Base-by-base conservation (phyloP, 2,329 filamentous ascomycete genomes). In the Zarea fungicola region DNA sequence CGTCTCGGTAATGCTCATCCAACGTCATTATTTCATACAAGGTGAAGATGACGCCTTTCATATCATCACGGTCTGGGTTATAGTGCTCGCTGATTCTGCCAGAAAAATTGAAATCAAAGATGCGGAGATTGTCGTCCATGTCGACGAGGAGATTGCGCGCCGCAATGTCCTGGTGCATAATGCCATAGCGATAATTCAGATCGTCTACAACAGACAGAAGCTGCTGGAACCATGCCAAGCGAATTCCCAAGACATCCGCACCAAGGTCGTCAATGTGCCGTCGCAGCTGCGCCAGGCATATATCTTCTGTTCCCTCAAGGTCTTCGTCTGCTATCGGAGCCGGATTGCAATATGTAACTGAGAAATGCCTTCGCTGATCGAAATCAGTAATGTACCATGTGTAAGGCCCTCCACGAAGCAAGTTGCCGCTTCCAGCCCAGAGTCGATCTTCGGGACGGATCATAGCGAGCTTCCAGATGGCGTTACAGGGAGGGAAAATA, bases 161-260 rank as follows among this genome's bases (percentile, higher is more conserved):
- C 11, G 63, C 62, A 29, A 73, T 60, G 31, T 71, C 67, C 50
- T 69, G 62, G 50, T 72, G 70, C 19, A 60, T 51, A 36, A 72
- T 66, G 19, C 66, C 64, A 23, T 63, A 52, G 19, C 56, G 42
- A 10, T 72, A 57, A 36, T 72, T 72, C 22, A 72, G 54, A 39
- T 65, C 59, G 45, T 69, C 64, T 11, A 69, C 58, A 8, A 67
- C 61, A 1, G 58, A n/a, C 1, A 61, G 61, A 1, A 72, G 62
- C 49, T 73, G 68, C 11, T 58, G 50, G 0, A 71, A 54, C 63
- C 66, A 70, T 48, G 61, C 39, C 1, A 71, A 55, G 52, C 31
- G 40, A 37, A 49, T 9, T 22, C 40, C 47, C n/a, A 36, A 43
- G 10, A 43, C 39, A 31, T 37, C 40, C n/a, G 39, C 21, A 23